phyloP scores from a whole-genome alignment of 2,329 filamentous ascomycete genomes.

The Aspergillus udagawae region DNA sequence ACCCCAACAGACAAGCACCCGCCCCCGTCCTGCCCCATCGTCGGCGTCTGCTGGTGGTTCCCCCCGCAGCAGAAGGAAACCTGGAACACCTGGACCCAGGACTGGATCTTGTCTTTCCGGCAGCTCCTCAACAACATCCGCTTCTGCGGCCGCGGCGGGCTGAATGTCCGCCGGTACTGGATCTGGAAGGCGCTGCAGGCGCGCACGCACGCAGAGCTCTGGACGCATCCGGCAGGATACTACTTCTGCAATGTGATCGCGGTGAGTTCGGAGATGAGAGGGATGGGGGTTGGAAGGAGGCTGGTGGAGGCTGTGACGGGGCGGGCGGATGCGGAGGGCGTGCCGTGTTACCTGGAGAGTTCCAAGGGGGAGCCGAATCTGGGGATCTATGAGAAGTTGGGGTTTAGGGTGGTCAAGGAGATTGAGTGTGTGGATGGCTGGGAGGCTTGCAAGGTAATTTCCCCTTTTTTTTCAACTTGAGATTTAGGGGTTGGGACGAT shows the following conservation, averaged over 20 bases:
- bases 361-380: conserved; percentile 65
- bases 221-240: conserved; percentile 64
- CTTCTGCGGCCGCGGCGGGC: conserved; percentile 62
- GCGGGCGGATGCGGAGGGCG: conserved; percentile 60
- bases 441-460: conserved; percentile 48
- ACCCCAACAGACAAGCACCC: conserved; percentile 20
- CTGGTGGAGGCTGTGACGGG: conserved; percentile 62
- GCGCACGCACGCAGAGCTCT: conserved; percentile 58
- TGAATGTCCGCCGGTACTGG: conserved; percentile 64
- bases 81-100: conserved; percentile 58
- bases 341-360: conserved; percentile 67
- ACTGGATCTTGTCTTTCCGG: conserved; percentile 62
- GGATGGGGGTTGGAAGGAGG: conserved; percentile 61
- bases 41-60: conserved; percentile 72
- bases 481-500: not conserved
- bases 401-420: conserved; percentile 61
- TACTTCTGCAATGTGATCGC: conserved; percentile 76
- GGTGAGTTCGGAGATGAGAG: conserved; percentile 61
- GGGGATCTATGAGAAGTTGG: conserved; percentile 66
- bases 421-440: conserved; percentile 65
- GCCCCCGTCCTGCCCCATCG: conserved; percentile 43
- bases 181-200: conserved; percentile 68
- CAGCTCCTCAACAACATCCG: conserved; percentile 65
- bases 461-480: not conserved
- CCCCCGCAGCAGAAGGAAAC: conserved; percentile 44